phyloP scores from a whole-genome alignment of 192 early-diverging fungal genomes.

The Podila clonocystis region DNA sequence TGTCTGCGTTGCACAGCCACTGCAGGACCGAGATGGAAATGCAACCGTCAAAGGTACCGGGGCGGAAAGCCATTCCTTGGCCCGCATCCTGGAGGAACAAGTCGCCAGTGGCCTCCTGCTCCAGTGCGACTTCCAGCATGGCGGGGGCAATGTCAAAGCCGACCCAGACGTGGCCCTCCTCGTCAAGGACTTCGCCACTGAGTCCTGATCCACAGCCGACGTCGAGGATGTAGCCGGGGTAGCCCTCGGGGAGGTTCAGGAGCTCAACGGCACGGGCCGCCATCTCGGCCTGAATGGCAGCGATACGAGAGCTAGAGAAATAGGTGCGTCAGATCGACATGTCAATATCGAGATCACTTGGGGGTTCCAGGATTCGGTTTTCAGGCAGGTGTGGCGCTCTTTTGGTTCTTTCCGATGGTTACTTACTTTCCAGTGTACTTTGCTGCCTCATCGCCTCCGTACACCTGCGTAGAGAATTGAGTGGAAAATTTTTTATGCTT shows the following conservation, averaged over 20 bases:
- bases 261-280: slow-evolving; percentile 92
- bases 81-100: slow-evolving; percentile 96
- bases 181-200: slow-evolving; percentile 93
- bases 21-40: slow-evolving; percentile 92
- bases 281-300: slow-evolving; percentile 95
- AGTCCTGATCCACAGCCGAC: slow-evolving; percentile 98
- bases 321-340: not conserved
- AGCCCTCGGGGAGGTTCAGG: slow-evolving; percentile 80
- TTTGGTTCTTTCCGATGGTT: no score
- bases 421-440: slow-evolving; percentile 93
- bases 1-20: slow-evolving; percentile 99
- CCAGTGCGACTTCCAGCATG: slow-evolving; percentile 96
- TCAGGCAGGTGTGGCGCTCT: no score
- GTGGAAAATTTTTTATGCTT: not conserved
- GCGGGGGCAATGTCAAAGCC: slow-evolving; percentile 94
- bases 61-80: slow-evolving; percentile 92
- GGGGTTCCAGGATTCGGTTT: not conserved
- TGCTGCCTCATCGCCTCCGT: slow-evolving; percentile 91
- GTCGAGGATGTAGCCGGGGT: slow-evolving; percentile 84
- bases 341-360: no score
- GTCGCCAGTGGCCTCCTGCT: slow-evolving; percentile 94
- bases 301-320: slow-evolving; percentile 85
- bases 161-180: slow-evolving; percentile 96
- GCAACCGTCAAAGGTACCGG: slow-evolving; percentile 94
- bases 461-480: slow-evolving; percentile 70